These are phyloP conservation scores for Phytopythium litorale DNA, from an alignment of 352 stramenopile species.

Conservation along the genomic window DNA sequence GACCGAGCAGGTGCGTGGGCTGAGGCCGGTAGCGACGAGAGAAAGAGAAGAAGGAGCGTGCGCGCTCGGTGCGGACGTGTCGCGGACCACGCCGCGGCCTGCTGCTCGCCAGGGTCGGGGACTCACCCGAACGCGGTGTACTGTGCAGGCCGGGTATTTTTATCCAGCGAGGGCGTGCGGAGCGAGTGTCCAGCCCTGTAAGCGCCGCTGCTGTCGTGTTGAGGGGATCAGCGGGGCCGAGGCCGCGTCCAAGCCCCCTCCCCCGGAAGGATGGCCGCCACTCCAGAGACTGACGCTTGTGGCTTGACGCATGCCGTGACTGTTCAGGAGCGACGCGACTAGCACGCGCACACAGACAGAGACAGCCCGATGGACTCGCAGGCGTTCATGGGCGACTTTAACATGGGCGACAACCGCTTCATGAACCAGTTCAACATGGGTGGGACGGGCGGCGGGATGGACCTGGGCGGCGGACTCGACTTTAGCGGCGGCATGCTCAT, in stretches of 20 bases:
- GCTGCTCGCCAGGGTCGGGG: neutral
- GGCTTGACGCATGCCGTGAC: neutral
- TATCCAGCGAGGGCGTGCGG: neutral
- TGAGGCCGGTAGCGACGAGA: neutral
- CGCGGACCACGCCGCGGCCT: neutral
- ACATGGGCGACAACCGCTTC: constrained; percentile 64
- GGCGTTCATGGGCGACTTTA: constrained; percentile 73
- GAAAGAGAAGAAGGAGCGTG: neutral
- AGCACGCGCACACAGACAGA: neutral
- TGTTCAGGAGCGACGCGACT: neutral
- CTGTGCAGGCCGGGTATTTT: neutral
- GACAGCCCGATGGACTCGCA: constrained; percentile 59
- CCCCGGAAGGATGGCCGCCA: too few relatives aligned
- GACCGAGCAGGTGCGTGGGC: neutral
- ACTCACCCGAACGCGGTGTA: neutral
- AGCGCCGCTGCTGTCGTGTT: neutral
- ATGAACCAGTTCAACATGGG: constrained; percentile 72
- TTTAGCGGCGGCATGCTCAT: constrained; percentile 66
- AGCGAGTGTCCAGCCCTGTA: neutral
- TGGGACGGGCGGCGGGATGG: constrained; percentile 24
- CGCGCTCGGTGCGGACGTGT: neutral
- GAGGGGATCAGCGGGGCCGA: neutral
- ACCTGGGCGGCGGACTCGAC: constrained; percentile 45
- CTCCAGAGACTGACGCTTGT: neutral
- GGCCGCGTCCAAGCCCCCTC: neutral